phyloP scores from a whole-genome alignment of 1,284 basidiomycete genomes.

The Ceratobasidium sp. region DNA sequence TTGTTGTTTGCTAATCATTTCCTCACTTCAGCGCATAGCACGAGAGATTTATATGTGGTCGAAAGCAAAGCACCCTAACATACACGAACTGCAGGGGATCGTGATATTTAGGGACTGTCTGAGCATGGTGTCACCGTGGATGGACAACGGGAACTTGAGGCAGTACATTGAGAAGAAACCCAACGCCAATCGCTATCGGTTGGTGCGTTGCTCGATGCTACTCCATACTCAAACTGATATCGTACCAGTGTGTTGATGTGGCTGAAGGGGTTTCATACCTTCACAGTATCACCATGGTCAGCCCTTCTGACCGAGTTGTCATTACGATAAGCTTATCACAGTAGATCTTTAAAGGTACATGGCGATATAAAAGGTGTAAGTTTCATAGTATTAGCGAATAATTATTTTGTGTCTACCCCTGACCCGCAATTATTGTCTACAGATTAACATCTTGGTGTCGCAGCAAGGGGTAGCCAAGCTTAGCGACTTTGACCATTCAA shows the following conservation, averaged over 20 bases:
- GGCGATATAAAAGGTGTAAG: conserved; percentile 20
- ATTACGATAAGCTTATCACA: not conserved
- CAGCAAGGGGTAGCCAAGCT: not conserved
- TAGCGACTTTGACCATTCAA: conserved; percentile 13
- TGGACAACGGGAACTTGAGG: conserved; percentile 9
- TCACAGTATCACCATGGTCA: not conserved
- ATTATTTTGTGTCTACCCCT: too few relatives aligned
- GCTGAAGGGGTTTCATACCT: conserved; percentile 22
- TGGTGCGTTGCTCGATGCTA: not conserved
- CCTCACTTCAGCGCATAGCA: not conserved
- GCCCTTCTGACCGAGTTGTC: not conserved
- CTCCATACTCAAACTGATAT: not conserved
- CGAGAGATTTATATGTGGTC: conserved; percentile 24
- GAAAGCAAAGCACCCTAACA: conserved; percentile 11
- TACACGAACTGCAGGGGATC: not conserved
- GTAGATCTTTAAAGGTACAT: not conserved
- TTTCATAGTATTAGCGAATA: too few relatives aligned
- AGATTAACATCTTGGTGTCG: conserved; percentile 8
- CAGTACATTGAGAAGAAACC: not conserved
- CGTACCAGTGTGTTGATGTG: not conserved
- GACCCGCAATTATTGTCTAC: not conserved
- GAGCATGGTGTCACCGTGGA: conserved; percentile 25
- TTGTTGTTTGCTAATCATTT: not conserved
- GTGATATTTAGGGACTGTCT: conserved; percentile 3
- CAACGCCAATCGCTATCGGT: not conserved